Evolutionary conservation across 2,329 filamentous ascomycete genomes (phyloP).

Genomic region (Nakataea oryzae): DNA sequence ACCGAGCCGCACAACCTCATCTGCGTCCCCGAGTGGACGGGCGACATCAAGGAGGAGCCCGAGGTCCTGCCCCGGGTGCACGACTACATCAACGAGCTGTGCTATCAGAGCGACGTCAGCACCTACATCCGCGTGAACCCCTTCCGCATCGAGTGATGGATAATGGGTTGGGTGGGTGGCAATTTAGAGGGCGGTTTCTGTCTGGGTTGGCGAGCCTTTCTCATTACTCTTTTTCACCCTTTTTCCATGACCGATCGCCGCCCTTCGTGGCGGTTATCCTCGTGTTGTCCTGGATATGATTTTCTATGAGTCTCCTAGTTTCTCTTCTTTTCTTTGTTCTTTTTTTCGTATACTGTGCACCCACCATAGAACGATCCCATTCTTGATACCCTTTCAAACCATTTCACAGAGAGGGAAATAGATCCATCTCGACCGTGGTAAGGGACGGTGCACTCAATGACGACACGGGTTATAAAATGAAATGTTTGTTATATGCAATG

Average conservation of each 20-base stretch:
- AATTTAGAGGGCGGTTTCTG: no score
- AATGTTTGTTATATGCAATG: background rate
- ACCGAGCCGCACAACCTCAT: slow-evolving; percentile 79
- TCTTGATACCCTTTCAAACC: no score
- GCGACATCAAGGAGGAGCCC: slow-evolving; percentile 25
- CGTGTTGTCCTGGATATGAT: background rate
- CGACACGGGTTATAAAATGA: background rate
- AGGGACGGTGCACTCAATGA: background rate
- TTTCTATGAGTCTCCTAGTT: background rate
- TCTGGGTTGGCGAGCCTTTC: no score
- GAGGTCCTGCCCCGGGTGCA: slow-evolving; percentile 47
- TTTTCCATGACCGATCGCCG: rapidly evolving
- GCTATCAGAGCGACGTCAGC: slow-evolving; percentile 49
- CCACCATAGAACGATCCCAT: no score
- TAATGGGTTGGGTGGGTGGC: no score
- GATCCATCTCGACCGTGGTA: background rate
- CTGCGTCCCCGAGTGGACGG: slow-evolving; percentile 66
- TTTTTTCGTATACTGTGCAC: no score
- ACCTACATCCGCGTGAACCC: slow-evolving; percentile 42
- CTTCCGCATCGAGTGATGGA: slow-evolving; percentile 28
- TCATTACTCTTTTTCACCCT: background rate
- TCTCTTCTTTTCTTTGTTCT: no score
- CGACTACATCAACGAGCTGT: slow-evolving; percentile 48
- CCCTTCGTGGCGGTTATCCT: no score
- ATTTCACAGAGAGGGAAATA: no score